A percentile compares a stretch with the other conserved stretches of the same genome.
phyloP scores from a whole-genome alignment of 2,329 filamentous ascomycete species.

The Amylocarpus encephaloides region DNA sequence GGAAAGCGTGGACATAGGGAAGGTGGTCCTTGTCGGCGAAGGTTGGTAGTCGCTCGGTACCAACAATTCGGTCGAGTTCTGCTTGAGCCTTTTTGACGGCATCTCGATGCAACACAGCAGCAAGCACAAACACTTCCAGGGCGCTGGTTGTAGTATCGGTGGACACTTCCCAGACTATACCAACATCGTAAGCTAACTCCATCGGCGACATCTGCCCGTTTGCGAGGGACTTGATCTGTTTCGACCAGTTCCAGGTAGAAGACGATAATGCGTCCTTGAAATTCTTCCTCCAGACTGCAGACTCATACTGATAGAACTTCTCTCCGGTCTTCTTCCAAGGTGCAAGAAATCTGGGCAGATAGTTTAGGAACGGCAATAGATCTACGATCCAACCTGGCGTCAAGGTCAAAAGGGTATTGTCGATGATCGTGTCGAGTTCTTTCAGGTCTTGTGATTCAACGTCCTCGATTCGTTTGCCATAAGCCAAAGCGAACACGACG shows the following conservation, averaged over 20 bases:
- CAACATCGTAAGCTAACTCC: slow-evolving; percentile 9
- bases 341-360: slow-evolving; percentile 3
- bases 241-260: slow-evolving; percentile 8
- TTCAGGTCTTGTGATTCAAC: slow-evolving; percentile 3
- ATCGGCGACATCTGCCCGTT: slow-evolving; percentile 1
- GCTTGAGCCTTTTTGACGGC: slow-evolving; percentile 41
- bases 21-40: slow-evolving; percentile 37
- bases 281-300: slow-evolving; percentile 3
- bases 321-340: slow-evolving; percentile 5
- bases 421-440: slow-evolving; percentile 4
- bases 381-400: slow-evolving; percentile 7
- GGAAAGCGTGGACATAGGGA: slow-evolving; percentile 36
- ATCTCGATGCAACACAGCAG: slow-evolving; percentile 29
- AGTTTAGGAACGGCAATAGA: slow-evolving; percentile 2
- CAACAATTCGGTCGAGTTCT: slow-evolving; percentile 43
- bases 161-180: slow-evolving; percentile 7
- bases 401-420: slow-evolving; percentile 2
- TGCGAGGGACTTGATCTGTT: slow-evolving; percentile 1
- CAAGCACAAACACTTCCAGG: slow-evolving; percentile 37
- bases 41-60: slow-evolving; percentile 38
- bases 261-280: slow-evolving; percentile 2
- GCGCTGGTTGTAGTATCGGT: slow-evolving; percentile 6
- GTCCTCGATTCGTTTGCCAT: slow-evolving; percentile 3
- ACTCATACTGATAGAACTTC: slow-evolving; percentile 6
- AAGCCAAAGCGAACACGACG: slow-evolving; percentile 4